These are phyloP conservation scores for bread wheat (Triticum aestivum) DNA, from an alignment of 176 grass and related monocot species.

Conservation along the genomic window IWGSC_CS_RefSeq_v2.1 NC_057805.1:499566265-499566764, in stretches of 20 bases:
- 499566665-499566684: too few relatives aligned
- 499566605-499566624: too few relatives aligned
- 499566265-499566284: slow-evolving; percentile 53
- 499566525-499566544: background rate
- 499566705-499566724: too few relatives aligned
- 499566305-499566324: slow-evolving; percentile 66
- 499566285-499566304: slow-evolving; percentile 54
- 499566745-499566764: too few relatives aligned
- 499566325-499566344: slow-evolving; percentile 67
- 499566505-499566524: background rate
- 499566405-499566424: slow-evolving; percentile 34
- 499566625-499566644: background rate
- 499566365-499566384: slow-evolving; percentile 79
- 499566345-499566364: slow-evolving; percentile 68
- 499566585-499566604: background rate
- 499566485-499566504: background rate
- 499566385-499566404: slow-evolving; percentile 69
- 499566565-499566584: background rate
- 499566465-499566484: too few relatives aligned
- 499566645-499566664: too few relatives aligned
- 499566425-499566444: background rate
- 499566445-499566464: too few relatives aligned
- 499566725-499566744: too few relatives aligned
- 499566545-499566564: background rate
- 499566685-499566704: too few relatives aligned